phyloP scores from a whole-genome alignment of 331 rosid genomes.

The Malus hybrid region DNA sequence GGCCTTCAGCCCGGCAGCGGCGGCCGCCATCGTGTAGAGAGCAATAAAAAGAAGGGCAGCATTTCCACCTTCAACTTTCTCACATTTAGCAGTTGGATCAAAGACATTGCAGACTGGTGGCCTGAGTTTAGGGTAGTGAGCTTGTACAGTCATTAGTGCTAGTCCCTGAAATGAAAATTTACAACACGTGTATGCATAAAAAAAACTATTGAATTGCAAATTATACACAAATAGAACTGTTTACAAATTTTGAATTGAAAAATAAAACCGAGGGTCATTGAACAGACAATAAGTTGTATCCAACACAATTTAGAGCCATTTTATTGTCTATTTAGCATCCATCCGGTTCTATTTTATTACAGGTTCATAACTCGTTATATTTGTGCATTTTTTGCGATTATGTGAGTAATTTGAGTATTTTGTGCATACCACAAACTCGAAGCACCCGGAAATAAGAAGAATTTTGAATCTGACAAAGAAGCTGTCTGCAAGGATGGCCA shows the following conservation, averaged over 20 bases:
- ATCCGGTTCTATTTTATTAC: no score
- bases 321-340: no score
- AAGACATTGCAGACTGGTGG: slow-evolving; percentile 48
- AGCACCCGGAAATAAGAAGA: slow-evolving; percentile 38
- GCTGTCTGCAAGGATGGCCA: slow-evolving; percentile 66
- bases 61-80: slow-evolving; percentile 30
- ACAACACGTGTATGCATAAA: neutral
- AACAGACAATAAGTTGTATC: no score
- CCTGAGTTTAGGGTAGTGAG: slow-evolving; percentile 54
- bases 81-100: slow-evolving; percentile 29
- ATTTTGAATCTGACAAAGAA: slow-evolving; percentile 63
- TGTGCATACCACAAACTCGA: slow-evolving; percentile 53
- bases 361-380: no score
- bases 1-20: slow-evolving; percentile 72
- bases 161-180: slow-evolving; percentile 47
- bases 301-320: no score
- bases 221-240: no score
- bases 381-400: no score
- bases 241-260: no score
- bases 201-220: neutral
- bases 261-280: no score
- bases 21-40: slow-evolving; percentile 55
- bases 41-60: slow-evolving; percentile 55
- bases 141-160: slow-evolving; percentile 55
- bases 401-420: no score